Evolutionary conservation across 352 stramenopile genomes (phyloP).

Genomic region (Globisporangium cylindrosporum): DNA sequence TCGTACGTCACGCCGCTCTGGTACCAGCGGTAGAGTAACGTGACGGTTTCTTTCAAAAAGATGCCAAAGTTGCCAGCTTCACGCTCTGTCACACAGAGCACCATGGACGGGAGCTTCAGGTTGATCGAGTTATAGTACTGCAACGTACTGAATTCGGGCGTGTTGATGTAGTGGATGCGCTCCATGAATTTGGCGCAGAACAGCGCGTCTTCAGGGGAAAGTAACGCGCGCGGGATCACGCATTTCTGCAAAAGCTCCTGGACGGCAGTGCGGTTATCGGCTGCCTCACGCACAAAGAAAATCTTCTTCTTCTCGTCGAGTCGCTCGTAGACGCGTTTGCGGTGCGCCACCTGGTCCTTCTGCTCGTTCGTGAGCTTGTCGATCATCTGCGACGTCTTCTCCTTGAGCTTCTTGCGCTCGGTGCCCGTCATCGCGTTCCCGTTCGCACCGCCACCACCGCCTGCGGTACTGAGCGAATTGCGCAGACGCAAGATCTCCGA

Average conservation of each 20-base stretch:
- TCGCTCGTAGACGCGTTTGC: constrained; percentile 79
- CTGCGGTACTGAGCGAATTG: constrained; percentile 45
- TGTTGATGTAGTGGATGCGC: constrained; percentile 68
- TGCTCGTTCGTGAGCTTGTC: constrained; percentile 83
- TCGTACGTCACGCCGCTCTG: constrained; percentile 77
- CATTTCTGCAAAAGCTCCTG: constrained; percentile 78
- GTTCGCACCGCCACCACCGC: constrained; percentile 17
- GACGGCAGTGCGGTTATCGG: constrained; percentile 47
- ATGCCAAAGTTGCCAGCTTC: constrained; percentile 86
- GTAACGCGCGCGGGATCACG: constrained; percentile 67
- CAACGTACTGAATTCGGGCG: constrained; percentile 66
- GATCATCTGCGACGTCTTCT: constrained; percentile 75
- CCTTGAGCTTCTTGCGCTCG: constrained; percentile 82
- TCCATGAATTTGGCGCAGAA: constrained; percentile 87
- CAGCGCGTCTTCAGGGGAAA: constrained; percentile 82
- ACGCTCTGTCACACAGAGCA: constrained; percentile 80
- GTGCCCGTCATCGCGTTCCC: constrained; percentile 28
- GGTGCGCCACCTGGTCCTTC: constrained; percentile 82
- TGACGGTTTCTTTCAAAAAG: constrained; percentile 80
- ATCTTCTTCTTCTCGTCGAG: constrained; percentile 65
- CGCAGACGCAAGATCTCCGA: constrained; percentile 73
- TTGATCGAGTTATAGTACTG: constrained; percentile 84
- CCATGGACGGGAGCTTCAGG: constrained; percentile 71
- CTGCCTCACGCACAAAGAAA: constrained; percentile 52
- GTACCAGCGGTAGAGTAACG: constrained; percentile 72